Percentiles rank a stretch among this genome's conserved stretches.
These are phyloP conservation scores for Paspalum vaginatum DNA, from an alignment of 176 grass and related monocot genomes.

Conservation along the genomic window DNA sequence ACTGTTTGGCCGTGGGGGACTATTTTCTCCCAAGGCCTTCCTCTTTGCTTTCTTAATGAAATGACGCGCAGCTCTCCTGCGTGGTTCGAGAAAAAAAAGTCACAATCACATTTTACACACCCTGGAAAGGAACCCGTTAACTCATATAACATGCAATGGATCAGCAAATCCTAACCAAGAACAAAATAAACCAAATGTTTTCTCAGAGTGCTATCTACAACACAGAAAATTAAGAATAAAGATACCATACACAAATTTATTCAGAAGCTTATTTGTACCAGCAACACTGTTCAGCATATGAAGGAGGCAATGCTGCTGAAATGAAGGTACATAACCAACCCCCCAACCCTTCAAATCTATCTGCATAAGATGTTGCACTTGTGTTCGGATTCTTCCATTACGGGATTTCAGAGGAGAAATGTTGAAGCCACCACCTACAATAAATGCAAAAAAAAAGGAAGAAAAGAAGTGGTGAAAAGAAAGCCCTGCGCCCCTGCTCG, in stretches of 20 bases:
- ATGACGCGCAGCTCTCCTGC: no score
- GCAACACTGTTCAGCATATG: conserved; percentile 99
- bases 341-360: conserved; percentile 99
- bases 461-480: neutral
- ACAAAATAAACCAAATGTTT: conserved; percentile 19
- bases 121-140: neutral
- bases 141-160: neutral
- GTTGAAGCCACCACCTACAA: conserved; percentile 85
- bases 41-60: no score
- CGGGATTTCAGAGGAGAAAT: conserved; percentile 91
- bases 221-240: conserved; percentile 7
- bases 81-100: no score
- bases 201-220: neutral
- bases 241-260: conserved; percentile 14
- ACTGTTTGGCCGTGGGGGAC: no score
- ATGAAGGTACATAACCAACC: conserved; percentile 78
- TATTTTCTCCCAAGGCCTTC: no score
- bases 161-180: conserved; percentile 20
- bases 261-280: conserved; percentile 53
- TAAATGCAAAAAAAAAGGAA: conserved; percentile 35
- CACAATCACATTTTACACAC: neutral
- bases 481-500: conserved; percentile 19
- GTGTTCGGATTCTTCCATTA: conserved; percentile 78
- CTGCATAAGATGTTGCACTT: conserved; percentile 98
- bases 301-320: conserved; percentile 93